Percentiles rank a stretch among this genome's conserved stretches.
Conservation (phyloP, 2,329 filamentous ascomycete genomes). For the Aspergillus fructus region DNA sequence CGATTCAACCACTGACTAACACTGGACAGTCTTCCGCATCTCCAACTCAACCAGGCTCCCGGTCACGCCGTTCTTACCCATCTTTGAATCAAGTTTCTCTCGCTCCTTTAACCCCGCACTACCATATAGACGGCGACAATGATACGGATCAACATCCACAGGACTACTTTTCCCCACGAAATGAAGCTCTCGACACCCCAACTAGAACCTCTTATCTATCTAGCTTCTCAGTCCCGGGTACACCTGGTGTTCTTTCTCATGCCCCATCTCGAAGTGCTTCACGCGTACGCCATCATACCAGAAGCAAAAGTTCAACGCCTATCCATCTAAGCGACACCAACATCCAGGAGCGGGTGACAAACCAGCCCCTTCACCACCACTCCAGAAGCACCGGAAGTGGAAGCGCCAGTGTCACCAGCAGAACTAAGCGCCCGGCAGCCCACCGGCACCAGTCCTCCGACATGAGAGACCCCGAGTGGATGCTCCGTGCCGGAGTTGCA, state of each 20-base stretch:
- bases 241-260: constrained; percentile 43
- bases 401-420: neutral
- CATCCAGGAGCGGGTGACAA: constrained; percentile 27
- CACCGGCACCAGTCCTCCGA: constrained; percentile 8
- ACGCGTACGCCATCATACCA: constrained; percentile 31
- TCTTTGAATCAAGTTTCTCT: constrained; percentile 61
- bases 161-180: constrained; percentile 32
- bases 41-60: constrained; percentile 30
- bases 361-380: constrained; percentile 29
- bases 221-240: constrained; percentile 43
- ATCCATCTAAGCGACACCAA: constrained; percentile 37
- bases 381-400: constrained; percentile 4
- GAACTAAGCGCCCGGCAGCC: neutral
- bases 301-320: constrained; percentile 37
- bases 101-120: constrained; percentile 58
- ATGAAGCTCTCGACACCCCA: constrained; percentile 29
- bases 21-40: neutral
- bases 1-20: neutral
- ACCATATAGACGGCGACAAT: constrained; percentile 51
- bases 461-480: constrained; percentile 53
- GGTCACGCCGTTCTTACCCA: constrained; percentile 56
- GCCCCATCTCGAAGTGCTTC: constrained; percentile 43
- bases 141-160: constrained; percentile 15
- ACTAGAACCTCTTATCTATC: constrained; percentile 40
- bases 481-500: constrained; percentile 57